Evolutionary conservation across 768 basidiomycete species (phyloP), one percentile per base, ranked within the genome.

Genomic region (Naematelia aurantialba): DNA sequence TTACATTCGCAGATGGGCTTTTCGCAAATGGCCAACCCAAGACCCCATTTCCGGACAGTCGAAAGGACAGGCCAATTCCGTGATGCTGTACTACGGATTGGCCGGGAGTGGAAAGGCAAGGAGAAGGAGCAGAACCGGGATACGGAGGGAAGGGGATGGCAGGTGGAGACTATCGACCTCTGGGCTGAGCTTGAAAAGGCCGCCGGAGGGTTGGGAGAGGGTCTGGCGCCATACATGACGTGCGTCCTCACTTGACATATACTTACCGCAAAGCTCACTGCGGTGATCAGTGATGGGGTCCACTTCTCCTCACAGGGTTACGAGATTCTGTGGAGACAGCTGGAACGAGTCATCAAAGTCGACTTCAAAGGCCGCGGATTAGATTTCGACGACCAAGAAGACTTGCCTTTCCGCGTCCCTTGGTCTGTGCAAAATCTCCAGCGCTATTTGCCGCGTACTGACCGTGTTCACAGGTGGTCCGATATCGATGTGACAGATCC

Each of bases 361-460:
- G 50, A 61, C 21, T 65, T 62, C 54, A 59, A 65, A 42, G 55
- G 52, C 42, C 46, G 61, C 11, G 66, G 63, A 3, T 62, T 70
- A 22, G 66, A 65, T 25, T 60, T 60, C 34, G 58, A 57, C 29
- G 66, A 66, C 55, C 17, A 39, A 3, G 50, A 58, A 22, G 67
- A 66, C 51, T 39, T 68, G 44, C 67, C 67, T 8, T 45, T 29
- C 42, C 51, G 67, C 5, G 58, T 61, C 10, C 67, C 67, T 5
- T 58, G 55, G 67, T 65, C 19, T 60, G 67, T 62, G 34, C 8
- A 8, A 3, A 19, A 42, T 22, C 56, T n/a, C n/a, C n/a, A n/a
- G n/a, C n/a, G n/a, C n/a, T n/a, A n/a, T n/a, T n/a, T n/a, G n/a
- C n/a, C n/a, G n/a, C n/a, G n/a, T n/a, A n/a, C n/a, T n/a, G n/a